A percentile compares a stretch with the other conserved stretches of the same genome.
Conservation (phyloP, 306 rosid genomes). For the Gleditsia sinensis region DNA sequence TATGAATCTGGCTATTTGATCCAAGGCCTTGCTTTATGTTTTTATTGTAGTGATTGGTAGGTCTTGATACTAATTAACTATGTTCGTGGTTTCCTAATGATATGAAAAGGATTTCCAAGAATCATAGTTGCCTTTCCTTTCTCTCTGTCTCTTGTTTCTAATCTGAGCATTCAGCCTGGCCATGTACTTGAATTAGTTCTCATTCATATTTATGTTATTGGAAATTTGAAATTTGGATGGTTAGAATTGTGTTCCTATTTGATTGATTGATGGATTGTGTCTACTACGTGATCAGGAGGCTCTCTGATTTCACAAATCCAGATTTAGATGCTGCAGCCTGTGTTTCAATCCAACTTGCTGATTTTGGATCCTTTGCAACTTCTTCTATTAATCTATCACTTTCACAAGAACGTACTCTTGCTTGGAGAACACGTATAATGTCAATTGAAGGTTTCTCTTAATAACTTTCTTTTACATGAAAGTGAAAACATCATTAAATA, state of each 20-base stretch:
- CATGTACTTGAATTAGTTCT: conserved; percentile 28
- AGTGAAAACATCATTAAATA: not conserved
- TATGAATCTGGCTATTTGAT: conserved; percentile 19
- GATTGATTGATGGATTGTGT: conserved; percentile 26
- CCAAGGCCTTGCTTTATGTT: conserved; percentile 28
- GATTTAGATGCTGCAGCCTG: conserved; percentile 48
- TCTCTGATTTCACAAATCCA: conserved; percentile 53
- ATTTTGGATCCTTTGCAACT: conserved; percentile 61
- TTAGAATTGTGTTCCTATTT: not conserved
- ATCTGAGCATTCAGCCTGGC: conserved; percentile 10
- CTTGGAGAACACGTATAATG: conserved; percentile 75
- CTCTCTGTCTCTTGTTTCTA: not conserved
- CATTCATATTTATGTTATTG: conserved; percentile 6
- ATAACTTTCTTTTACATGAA: conserved; percentile 20
- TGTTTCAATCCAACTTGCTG: conserved; percentile 74
- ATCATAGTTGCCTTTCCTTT: conserved; percentile 19
- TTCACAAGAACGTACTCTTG: conserved; percentile 54
- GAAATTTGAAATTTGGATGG: conserved; percentile 7
- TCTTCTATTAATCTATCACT: conserved; percentile 50
- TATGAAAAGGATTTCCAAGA: conserved; percentile 21
- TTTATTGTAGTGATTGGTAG: conserved; percentile 26
- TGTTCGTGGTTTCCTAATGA: conserved; percentile 31
- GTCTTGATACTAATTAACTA: conserved; percentile 31
- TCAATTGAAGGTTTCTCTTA: conserved; percentile 63
- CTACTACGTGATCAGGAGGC: conserved; percentile 49